phyloP scores from a whole-genome alignment of 108 stramenopile species.

The Nannochloropsis oceanica region DNA sequence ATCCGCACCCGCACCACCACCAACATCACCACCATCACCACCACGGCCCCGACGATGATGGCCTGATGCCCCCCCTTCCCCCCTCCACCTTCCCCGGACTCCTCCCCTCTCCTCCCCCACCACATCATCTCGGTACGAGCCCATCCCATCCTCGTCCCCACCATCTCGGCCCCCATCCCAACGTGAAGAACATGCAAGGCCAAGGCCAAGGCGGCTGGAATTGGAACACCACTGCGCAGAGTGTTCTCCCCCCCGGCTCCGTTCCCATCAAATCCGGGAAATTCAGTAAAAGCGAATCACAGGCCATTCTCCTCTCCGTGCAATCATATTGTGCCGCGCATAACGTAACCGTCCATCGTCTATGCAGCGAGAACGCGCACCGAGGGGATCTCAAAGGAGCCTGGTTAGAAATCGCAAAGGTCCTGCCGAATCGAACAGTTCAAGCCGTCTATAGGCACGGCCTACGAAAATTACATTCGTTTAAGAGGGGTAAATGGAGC shows the following conservation, averaged over 20 bases:
- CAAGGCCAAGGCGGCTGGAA: too few species aligned
- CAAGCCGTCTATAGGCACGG: conserved; percentile 26
- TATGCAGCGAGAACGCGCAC: conserved; percentile 3
- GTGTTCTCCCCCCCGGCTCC: neutral
- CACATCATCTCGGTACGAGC: too few species aligned
- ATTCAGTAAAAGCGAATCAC: conserved; percentile 11
- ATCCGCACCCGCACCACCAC: too few species aligned
- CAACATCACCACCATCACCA: too few species aligned
- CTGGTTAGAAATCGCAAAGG: conserved; percentile 16
- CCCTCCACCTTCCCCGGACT: too few species aligned
- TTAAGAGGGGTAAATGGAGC: conserved; percentile 13
- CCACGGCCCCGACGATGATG: neutral
- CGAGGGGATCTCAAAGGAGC: conserved; percentile 11
- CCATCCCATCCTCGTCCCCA: too few species aligned
- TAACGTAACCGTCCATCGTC: conserved; percentile 4
- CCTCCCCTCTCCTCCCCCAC: too few species aligned
- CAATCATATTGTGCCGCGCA: conserved; percentile 1
- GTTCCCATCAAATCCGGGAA: conserved; percentile 1
- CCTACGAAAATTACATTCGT: conserved; percentile 1
- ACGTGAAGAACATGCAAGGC: too few species aligned
- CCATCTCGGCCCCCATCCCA: too few species aligned
- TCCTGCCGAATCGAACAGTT: conserved; percentile 6
- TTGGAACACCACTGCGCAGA: too few species aligned
- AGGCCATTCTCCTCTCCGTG: neutral
- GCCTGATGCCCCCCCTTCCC: too few species aligned